phyloP scores from a whole-genome alignment of 1,139 yeast genomes.

The Geotrichum reessii region DNA sequence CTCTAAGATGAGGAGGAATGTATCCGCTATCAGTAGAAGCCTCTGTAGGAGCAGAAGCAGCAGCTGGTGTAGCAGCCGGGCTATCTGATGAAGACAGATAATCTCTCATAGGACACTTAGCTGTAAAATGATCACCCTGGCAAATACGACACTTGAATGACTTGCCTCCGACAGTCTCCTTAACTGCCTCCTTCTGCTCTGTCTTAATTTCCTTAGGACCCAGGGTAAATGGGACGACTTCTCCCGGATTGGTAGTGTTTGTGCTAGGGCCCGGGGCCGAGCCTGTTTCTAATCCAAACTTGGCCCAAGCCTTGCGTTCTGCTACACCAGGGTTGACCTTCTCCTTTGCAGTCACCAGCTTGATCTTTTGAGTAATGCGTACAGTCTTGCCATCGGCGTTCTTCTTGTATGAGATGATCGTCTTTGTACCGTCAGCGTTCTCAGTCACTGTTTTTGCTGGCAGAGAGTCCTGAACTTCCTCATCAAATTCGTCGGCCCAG shows the following conservation, averaged over 20 bases:
- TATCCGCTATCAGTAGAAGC: conserved; percentile 43
- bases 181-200: conserved; percentile 45
- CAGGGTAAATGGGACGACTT: conserved; percentile 49
- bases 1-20: conserved; percentile 76
- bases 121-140: conserved; percentile 90
- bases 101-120: conserved; percentile 94
- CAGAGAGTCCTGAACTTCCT: conserved; percentile 24
- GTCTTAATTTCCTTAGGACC: conserved; percentile 30
- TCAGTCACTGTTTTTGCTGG: conserved; percentile 58
- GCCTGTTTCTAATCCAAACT: conserved; percentile 78
- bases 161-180: conserved; percentile 52
- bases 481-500: conserved; percentile 31
- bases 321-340: conserved; percentile 52
- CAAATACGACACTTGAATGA: conserved; percentile 78
- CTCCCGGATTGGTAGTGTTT: conserved; percentile 81
- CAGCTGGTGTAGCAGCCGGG: conserved; percentile 34
- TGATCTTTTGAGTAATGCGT: conserved; percentile 79
- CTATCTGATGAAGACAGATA: conserved; percentile 57
- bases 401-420: conserved; percentile 67
- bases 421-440: conserved; percentile 84
- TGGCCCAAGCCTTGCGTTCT: conserved; percentile 43
- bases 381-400: conserved; percentile 78
- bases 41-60: conserved; percentile 31
- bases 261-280: conserved; percentile 77
- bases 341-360: conserved; percentile 70